Evolutionary conservation across 2,329 filamentous ascomycete genomes (phyloP), one percentile per base, ranked within the genome.

Genomic region (Colletotrichum sp.): DNA sequence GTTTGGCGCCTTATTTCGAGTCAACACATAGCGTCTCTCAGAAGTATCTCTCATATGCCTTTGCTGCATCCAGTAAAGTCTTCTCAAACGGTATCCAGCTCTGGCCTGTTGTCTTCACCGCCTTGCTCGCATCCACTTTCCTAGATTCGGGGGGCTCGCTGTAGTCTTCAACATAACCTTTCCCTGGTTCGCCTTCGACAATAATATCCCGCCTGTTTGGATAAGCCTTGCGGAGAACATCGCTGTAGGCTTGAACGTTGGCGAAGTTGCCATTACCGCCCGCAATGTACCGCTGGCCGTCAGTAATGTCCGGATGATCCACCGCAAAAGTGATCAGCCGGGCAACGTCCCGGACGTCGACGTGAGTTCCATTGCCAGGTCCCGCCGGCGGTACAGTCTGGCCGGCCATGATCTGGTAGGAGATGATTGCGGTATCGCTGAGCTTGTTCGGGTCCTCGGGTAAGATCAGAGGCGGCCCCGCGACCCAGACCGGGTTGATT

Each of bases 401-500:
- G 26, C 74, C 74, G 22, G 39, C 66, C 64, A 76, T 68, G 15
- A 76, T 34, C 15, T 52, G 73, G 44, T 81, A 82, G 26, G 80
- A 77, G 55, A 80, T 76, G 9, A 81, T 72, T 2, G 80, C 71
- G 8, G 76, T 78, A 4, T 70, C 69, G 24, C 73, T 65, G 16
- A 78, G 65, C 59, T 24, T 67, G 9, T 36, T 44, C 15, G 77
- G 73, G 34, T 76, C 71, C 4, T 69, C 44, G 8, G 77, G 76
- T 13, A 76, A 16, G 5, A 77, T 69, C 44, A 76, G 18, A 18
- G 74, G 69, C 26, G 77, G 77, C 16, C 77, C 77, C 8, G 44
- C 64, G 3, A 76, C 74, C 70, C 71, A 76, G n/a, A 75, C 57
- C 15, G 74, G 74, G n/a, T 76, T 76, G 16, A 76, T 30, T 6